Evolutionary conservation across 352 stramenopile species (phyloP), one percentile per base, ranked within the genome.

Genomic region (Phytophthora hibernalis): DNA sequence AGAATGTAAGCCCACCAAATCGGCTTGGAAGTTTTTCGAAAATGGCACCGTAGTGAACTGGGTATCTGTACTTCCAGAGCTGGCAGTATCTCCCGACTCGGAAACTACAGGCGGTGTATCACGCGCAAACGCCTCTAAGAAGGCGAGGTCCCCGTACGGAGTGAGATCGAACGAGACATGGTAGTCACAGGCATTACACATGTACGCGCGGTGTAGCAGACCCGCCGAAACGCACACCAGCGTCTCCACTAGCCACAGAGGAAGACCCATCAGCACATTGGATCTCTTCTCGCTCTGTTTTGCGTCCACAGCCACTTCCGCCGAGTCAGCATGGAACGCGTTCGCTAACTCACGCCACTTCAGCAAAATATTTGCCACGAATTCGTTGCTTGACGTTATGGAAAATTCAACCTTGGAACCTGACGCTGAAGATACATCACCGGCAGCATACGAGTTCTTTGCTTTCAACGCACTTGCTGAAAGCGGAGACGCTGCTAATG

Each of bases 161-260:
- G 76, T 91, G 45, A 95, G 66, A 57, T 93, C 87, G 33, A 93
- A 95, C 37, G 84, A 89, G 30, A 93, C 76, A 56, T 85, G 87
- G 43, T 92, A 91, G 54, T 93, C 84, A 60, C 84, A 91, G 22
- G 87, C 67, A 54, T 92, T 92, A 30, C 82, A 74, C 70, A 90
- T 90, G 58, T 83, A 82, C 11, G 83, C 83, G 40, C 85, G 87
- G 54, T 93, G 85, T 11, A 76, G 28, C 9, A 95, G 59, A 1
- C 87, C 87, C 7, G 85, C 85, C 2, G 72, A 80, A 57, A 91
- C 76, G 38, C 80, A 89, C 2, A 91, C 79, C 13, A 93, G 55
- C 15, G 81, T 85, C 43, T 95, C 84, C 9, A 95, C 61, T 24
- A 89, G 68, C 79, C 80, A 87, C 16, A 94, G 56, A 24, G 87